Percentiles rank a stretch among this genome's conserved stretches.
phyloP scores from a whole-genome alignment of 1,139 yeast genomes.

The Geotrichum fermentans region DNA sequence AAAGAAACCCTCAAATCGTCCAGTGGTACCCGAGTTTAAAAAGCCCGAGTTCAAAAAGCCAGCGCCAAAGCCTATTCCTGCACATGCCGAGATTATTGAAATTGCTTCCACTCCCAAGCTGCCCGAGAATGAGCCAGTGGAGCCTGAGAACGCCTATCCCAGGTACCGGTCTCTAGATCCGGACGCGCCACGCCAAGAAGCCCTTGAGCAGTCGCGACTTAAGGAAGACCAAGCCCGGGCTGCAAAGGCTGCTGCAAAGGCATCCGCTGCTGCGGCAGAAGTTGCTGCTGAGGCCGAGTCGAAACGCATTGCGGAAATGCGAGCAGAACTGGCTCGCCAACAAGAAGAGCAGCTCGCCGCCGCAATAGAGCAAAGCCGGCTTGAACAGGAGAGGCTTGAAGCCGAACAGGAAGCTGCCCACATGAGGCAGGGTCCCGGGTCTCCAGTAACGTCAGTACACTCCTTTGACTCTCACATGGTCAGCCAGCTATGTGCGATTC shows the following conservation, averaged over 20 bases:
- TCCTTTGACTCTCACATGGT: constrained; percentile 24
- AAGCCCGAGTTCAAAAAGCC: background rate
- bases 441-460: constrained; percentile 11
- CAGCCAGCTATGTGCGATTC: constrained; percentile 25
- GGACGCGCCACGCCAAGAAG: constrained; percentile 3
- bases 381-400: background rate
- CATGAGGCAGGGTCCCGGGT: background rate
- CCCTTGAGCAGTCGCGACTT: background rate
- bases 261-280: background rate
- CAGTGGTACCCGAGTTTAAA: background rate
- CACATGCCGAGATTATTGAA: background rate
- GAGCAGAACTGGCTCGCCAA: background rate
- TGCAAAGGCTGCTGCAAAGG: background rate
- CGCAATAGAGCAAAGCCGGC: constrained; percentile 3
- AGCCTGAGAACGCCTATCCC: background rate
- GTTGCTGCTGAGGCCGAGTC: background rate
- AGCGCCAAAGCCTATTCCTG: background rate
- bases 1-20: background rate
- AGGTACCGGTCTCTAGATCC: constrained; percentile 14
- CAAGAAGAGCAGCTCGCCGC: background rate
- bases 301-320: background rate
- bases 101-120: background rate
- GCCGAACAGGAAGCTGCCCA: background rate
- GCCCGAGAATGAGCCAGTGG: background rate
- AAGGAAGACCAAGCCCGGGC: background rate